Base-by-base conservation (phyloP, 352 stramenopile species). In the Blastocystis sp. region DNA sequence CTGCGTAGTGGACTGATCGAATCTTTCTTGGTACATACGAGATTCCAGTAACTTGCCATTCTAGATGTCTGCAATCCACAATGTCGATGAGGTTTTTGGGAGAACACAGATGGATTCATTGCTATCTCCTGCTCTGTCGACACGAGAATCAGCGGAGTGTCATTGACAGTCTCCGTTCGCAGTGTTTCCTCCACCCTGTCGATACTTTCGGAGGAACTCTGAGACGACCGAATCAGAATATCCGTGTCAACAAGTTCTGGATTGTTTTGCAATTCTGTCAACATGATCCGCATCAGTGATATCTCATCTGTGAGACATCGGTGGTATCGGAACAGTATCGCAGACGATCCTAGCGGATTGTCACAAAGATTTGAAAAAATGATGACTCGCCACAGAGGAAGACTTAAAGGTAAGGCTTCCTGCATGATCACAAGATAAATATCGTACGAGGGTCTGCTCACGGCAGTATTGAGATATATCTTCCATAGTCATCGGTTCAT, bases 401-500 rank as follows among this genome's bases (percentile, higher is more conserved):
- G 26, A 3, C 68, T 3, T 0, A 43, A 8, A 41, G 29, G 59
- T 20, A 84, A n/a, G 2, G 73, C 15, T n/a, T 84, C 50, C 73
- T 84, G 47, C 5, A 64, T 84, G 47, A 84, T 26, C 13, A 43
- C 3, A 11, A 9, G 5, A 3, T 9, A 37, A 20, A 4, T 7
- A 43, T 4, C 15, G 0, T 18, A 84, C 73, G 56, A 84, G 73
- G 5, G 29, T n/a, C 20, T 68, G 53, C 50, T 84, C 43, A 20
- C 62, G 45, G 26, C 73, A 53, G 39, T 84, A 84, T 23, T 66
- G 73, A 29, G 9, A 34, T n/a, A 84, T 64, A 23, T 84, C 53
- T 11, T 84, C 73, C 73, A 84, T 66, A n/a, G 73, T 84, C 20
- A 84, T 64, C 3, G 73, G 50, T 43, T 84, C 73, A 23, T 84